These are phyloP conservation scores for Backusella macrospora DNA, from an alignment of 192 early-diverging fungal genomes.

Conservation along the genomic window DNA sequence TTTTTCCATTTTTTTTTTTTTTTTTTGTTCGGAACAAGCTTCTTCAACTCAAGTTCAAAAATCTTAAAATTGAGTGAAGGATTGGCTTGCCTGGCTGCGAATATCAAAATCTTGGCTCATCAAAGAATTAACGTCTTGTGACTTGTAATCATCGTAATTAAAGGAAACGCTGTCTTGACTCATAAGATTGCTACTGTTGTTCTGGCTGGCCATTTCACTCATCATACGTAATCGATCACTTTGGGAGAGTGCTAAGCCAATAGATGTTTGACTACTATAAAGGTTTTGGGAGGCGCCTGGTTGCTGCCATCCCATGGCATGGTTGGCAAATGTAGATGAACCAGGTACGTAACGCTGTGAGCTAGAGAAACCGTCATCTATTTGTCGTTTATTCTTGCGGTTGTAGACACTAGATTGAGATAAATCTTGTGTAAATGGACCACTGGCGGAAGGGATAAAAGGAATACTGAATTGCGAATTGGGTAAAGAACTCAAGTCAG, in stretches of 20 bases:
- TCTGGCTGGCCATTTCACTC: constrained; percentile 44
- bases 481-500: constrained; percentile 47
- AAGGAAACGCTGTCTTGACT: constrained; percentile 57
- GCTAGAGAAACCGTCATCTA: not conserved
- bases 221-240: constrained; percentile 57
- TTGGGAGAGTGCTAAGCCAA: constrained; percentile 56
- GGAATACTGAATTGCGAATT: constrained; percentile 55
- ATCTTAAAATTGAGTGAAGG: constrained; percentile 56
- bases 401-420: constrained; percentile 56
- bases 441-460: constrained; percentile 55
- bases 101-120: constrained; percentile 62
- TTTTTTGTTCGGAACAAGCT: not conserved
- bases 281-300: constrained; percentile 49
- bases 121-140: constrained; percentile 56
- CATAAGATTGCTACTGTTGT: constrained; percentile 43
- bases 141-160: constrained; percentile 59
- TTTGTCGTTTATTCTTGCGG: constrained; percentile 47
- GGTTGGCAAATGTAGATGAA: constrained; percentile 40
- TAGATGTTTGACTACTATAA: constrained; percentile 61
- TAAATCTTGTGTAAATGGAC: constrained; percentile 64
- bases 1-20: not conserved
- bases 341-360: constrained; percentile 37
- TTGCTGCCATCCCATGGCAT: constrained; percentile 33
- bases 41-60: constrained; percentile 5
- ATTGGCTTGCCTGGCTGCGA: constrained; percentile 54